These are phyloP conservation scores for Thelonectria rubi DNA, from an alignment of 2,329 filamentous ascomycete genomes.

Conservation along the genomic window DNA sequence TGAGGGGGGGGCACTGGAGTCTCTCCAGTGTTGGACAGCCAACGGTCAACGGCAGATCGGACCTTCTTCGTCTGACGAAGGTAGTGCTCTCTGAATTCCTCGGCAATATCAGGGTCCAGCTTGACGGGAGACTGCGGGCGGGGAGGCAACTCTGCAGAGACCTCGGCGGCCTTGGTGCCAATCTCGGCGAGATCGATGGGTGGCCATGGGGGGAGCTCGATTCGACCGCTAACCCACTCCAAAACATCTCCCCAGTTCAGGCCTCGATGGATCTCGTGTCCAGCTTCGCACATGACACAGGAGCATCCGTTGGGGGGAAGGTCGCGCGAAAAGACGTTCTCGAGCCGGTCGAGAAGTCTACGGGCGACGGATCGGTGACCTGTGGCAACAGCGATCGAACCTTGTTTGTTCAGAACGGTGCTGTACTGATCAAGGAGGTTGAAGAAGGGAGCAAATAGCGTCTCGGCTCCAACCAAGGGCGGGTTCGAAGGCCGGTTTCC, in stretches of 20 bases:
- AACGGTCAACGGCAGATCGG: slow-evolving; percentile 87
- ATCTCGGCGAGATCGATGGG: slow-evolving; percentile 79
- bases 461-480: slow-evolving; percentile 72
- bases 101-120: slow-evolving; percentile 92
- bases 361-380: slow-evolving; percentile 95
- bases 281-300: slow-evolving; percentile 82
- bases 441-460: slow-evolving; percentile 84
- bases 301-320: slow-evolving; percentile 86
- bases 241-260: slow-evolving; percentile 96
- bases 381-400: slow-evolving; percentile 92
- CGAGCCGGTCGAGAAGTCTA: slow-evolving; percentile 85
- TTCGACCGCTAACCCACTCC: slow-evolving; percentile 88
- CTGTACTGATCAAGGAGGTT: slow-evolving; percentile 87
- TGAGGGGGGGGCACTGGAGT: slow-evolving; percentile 78
- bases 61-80: slow-evolving; percentile 92
- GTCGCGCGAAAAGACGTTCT: slow-evolving; percentile 93
- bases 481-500: slow-evolving; percentile 68
- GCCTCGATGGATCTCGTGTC: slow-evolving; percentile 71
- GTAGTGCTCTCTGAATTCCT: slow-evolving; percentile 93
- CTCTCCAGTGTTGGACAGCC: slow-evolving; percentile 84
- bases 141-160: slow-evolving; percentile 66
- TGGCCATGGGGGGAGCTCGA: slow-evolving; percentile 88
- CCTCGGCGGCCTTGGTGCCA: slow-evolving; percentile 66
- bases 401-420: slow-evolving; percentile 80
- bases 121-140: slow-evolving; percentile 72